Conservation (phyloP, 768 basidiomycete genomes). For the Mycena galericulata region DNA sequence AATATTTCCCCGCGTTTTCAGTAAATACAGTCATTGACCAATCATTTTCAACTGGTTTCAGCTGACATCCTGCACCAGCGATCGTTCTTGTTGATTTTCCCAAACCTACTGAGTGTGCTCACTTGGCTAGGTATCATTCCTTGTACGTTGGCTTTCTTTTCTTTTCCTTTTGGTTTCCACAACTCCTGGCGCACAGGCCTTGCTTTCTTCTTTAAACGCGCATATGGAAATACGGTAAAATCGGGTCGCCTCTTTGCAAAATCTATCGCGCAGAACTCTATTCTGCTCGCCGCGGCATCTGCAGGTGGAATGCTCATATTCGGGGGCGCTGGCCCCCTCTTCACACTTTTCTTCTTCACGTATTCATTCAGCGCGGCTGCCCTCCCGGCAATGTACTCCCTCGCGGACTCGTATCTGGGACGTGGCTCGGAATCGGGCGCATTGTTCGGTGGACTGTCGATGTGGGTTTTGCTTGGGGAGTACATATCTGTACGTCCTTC, state of each 20-base stretch:
- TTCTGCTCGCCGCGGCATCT: slow-evolving; percentile 5
- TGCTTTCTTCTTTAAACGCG: neutral
- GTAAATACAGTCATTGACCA: neutral
- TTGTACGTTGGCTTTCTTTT: neutral
- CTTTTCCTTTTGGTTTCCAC: neutral
- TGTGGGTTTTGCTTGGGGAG: slow-evolving; percentile 15
- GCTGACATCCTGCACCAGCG: slow-evolving; percentile 4
- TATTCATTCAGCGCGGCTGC: slow-evolving; percentile 18
- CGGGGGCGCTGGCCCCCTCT: neutral
- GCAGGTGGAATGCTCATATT: slow-evolving; percentile 10
- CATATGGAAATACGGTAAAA: slow-evolving; percentile 2
- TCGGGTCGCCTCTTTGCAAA: neutral
- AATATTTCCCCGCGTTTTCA: slow-evolving; percentile 8
- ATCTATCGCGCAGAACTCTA: slow-evolving; percentile 10
- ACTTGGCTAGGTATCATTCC: slow-evolving; percentile 10
- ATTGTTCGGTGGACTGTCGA: slow-evolving; percentile 16
- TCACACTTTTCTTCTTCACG: slow-evolving; percentile 5
- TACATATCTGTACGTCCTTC: slow-evolving; percentile 10
- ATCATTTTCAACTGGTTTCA: too few relatives aligned
- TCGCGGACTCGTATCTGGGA: slow-evolving; percentile 8
- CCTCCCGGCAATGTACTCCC: slow-evolving; percentile 23
- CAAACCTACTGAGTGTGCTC: neutral
- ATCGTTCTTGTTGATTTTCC: slow-evolving; percentile 1
- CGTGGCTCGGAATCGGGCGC: slow-evolving; percentile 12
- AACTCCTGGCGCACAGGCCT: neutral